Evolutionary conservation across 257 asterid species (phyloP), one percentile per base, ranked within the genome.

Genomic region (Jacaranda copaia): DNA sequence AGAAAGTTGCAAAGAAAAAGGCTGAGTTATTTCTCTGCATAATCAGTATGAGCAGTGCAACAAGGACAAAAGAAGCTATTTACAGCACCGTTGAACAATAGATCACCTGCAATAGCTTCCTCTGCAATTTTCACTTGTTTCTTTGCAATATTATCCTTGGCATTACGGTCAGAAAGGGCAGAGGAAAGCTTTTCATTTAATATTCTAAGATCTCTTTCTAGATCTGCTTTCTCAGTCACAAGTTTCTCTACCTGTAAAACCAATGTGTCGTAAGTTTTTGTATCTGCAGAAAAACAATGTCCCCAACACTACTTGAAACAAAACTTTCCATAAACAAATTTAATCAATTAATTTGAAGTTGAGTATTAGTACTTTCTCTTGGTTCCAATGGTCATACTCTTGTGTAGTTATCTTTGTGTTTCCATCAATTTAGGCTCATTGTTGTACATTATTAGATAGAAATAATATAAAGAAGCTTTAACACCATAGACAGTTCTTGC

Each of bases 31-130:
- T 60, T 32, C 3, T 39, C 43, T 18, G 49, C 43, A 35, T 12
- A 60, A 43, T 75, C 13, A 66, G 14, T 58, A 43, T 11, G 35
- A 10, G 43, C 19, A 18, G 36, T 39, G 76, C 38, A 4, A 75
- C 52, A 48, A 14, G 25, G 18, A 45, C 5, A 67, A n/a, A 35
- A 16, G 52, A 43, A 42, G 10, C 15, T 46, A 73, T 42, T 40
- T 55, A 49, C 43, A 55, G 49, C 52, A n/a, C 35, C n/a, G 72
- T 77, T 58, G 39, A 60, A 78, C 81, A 18, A n/a, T 42, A 51
- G 12, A 62, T 82, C 81, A 94, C 98, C 98, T 86, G 93, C 84
- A 82, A 92, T 88, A 68, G 97, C 97, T 85, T 94, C 98, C 88
- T 85, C 95, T 32, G 94, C 97, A 80, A 89, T 89, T 84, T 87